Base-by-base conservation (phyloP, 352 stramenopile genomes). In the Pythium brachiatum region DNA sequence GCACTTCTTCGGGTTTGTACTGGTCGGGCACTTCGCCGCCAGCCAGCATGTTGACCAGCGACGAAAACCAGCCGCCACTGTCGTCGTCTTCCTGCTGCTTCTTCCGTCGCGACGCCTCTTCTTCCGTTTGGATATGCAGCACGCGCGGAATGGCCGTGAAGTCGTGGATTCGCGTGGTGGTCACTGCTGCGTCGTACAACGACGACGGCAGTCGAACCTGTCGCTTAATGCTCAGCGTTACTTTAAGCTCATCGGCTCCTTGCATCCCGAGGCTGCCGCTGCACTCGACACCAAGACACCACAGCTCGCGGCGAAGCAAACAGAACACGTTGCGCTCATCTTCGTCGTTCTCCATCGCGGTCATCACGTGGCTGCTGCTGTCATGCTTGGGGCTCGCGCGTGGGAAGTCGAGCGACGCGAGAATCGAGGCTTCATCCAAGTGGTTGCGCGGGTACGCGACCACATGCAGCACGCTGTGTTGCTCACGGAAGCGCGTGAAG, bases 361-460 rank as follows among this genome's bases (percentile, higher is more conserved):
- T 70, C 29, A 89, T 78, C 50, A 71, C 78, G 46, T 81, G 57
- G 16, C 26, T 21, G 15, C 53, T 34, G 2, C 26, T 27, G 21
- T 18, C 53, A 8, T 11, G 11, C 18, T 29, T 60, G 11, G 32
- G 7, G 34, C 38, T 63, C 52, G 71, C 68, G 27, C 67, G 73
- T 1, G 71, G 59, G 25, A 85, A 88, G 39, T 76, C 57, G 2
- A 92, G 58, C 38, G 72, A 56, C 5, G 79, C 71, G 26, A 90
- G 62, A 9, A 87, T 63, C 9, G 81, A 87, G 26, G 86, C 72
- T 13, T 84, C 77, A 43, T 92, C 83, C 50, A 95, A 64, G 60
- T 91, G 82, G 66, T 95, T 86, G 12, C 86, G 74, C 16, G 83
- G 82, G 32, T 89, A 95, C 23, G 76, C 81, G 43, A 83, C 73